Conservation (phyloP, 495 filamentous ascomycete species). For the Aspergillus homomorphus region DNA sequence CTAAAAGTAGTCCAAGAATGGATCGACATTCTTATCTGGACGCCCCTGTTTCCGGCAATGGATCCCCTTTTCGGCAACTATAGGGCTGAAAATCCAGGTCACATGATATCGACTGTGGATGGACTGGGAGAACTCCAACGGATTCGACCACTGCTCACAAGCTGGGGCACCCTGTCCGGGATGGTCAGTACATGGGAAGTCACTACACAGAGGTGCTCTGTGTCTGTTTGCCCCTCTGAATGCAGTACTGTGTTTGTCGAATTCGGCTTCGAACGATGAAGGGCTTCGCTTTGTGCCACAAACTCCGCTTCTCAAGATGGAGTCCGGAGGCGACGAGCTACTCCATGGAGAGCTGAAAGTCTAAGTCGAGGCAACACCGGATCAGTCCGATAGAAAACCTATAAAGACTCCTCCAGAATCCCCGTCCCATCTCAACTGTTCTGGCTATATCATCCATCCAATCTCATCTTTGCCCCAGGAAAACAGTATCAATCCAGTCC, state of each 20-base stretch:
- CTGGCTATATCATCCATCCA: background rate
- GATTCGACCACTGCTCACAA: background rate
- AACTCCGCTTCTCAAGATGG: background rate
- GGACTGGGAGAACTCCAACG: background rate
- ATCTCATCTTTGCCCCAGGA: background rate
- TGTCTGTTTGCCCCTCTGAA: background rate
- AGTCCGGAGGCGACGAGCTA: background rate
- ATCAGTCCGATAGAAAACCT: background rate
- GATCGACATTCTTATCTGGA: constrained; percentile 7
- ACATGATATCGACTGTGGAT: constrained; percentile 11
- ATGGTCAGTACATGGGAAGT: background rate
- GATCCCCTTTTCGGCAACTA: background rate
- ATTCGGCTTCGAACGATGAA: background rate
- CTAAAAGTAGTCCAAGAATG: constrained; percentile 5
- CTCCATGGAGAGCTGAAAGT: background rate
- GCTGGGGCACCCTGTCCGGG: background rate
- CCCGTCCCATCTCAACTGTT: background rate
- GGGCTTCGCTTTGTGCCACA: background rate
- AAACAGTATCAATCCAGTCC: background rate
- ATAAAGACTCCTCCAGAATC: background rate
- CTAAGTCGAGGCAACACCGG: background rate
- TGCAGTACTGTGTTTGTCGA: background rate
- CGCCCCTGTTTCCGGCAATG: background rate
- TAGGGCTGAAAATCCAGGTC: constrained; percentile 5
- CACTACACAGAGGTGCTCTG: background rate